Base-by-base conservation (phyloP, 2,329 filamentous ascomycete genomes). In the Xylariaceae sp. region DNA sequence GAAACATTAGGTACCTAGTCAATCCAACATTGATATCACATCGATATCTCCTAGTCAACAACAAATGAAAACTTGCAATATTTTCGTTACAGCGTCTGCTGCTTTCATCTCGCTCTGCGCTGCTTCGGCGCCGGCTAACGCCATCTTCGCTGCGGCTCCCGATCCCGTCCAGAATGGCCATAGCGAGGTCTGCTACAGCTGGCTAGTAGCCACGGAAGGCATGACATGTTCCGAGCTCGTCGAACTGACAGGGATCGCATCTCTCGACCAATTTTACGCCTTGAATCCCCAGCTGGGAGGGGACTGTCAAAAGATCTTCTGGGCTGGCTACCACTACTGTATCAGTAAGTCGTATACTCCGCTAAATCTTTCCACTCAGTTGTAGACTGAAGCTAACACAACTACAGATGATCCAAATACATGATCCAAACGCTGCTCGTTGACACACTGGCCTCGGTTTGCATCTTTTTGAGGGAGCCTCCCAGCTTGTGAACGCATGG, bases 141-240 rank as follows among this genome's bases (percentile, higher is more conserved):
- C 24, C 26, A 18, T n/a, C 5, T 13, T 21, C 16, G 15, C 14
- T 12, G 12, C 1, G 11, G 42, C 45, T 7, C 39, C 42, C 3
- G 45, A 42, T 12, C 36, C 33, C 8, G 45, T 47, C 11, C 42
- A 47, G 31, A 7, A 16, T 3, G 45, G 45, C 4, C n/a, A n/a
- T n/a, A n/a, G n/a, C n/a, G n/a, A n/a, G n/a, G n/a, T n/a, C n/a
- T n/a, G n/a, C n/a, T n/a, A n/a, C n/a, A n/a, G n/a, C n/a, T 47
- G 44, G 44, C 9, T 36, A n/a, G 11, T 34, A 16, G 41, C 44
- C 9, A 15, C 13, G n/a, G 23, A 31, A 8, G 44, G 42, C 15
- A 26, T 29, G 21, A 47, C 34, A 4, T 47, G 45, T 24, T 27
- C 29, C 4, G 8, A 15, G 5, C 14, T 43, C 11, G 23, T 34